phyloP scores from a whole-genome alignment of 805 yeast species.

The Tetrapisispora fleetii region DNA sequence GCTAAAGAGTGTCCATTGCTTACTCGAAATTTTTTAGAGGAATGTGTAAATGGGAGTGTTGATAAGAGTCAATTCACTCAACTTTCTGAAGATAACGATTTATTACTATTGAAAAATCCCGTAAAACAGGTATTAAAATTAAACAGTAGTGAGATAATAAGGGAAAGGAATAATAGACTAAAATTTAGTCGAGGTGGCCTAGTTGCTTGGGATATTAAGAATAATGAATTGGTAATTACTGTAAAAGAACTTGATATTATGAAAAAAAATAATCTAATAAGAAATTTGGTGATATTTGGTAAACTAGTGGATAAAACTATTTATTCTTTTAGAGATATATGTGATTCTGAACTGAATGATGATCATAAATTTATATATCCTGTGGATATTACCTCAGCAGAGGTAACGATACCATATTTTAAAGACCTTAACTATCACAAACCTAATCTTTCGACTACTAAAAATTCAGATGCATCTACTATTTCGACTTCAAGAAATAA shows the following conservation, averaged over 20 bases:
- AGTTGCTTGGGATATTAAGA: slow-evolving; percentile 39
- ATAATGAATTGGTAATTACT: slow-evolving; percentile 34
- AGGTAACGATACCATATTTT: slow-evolving; percentile 41
- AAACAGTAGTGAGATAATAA: background rate
- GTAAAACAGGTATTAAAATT: slow-evolving; percentile 6
- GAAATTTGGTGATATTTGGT: slow-evolving; percentile 35
- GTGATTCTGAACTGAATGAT: slow-evolving; percentile 36
- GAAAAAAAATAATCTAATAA: slow-evolving; percentile 22
- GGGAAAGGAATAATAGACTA: slow-evolving; percentile 44
- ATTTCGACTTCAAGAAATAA: background rate
- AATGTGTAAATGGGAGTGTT: slow-evolving; percentile 37
- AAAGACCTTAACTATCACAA: slow-evolving; percentile 25
- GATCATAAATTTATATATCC: slow-evolving; percentile 44
- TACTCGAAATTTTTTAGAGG: slow-evolving; percentile 38
- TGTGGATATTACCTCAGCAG: slow-evolving; percentile 32
- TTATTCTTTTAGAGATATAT: slow-evolving; percentile 41
- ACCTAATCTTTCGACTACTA: background rate
- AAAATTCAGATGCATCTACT: background rate
- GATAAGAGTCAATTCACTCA: slow-evolving; percentile 31
- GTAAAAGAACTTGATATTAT: slow-evolving; percentile 39
- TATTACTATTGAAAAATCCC: background rate
- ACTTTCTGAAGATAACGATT: background rate
- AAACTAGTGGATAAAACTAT: slow-evolving; percentile 47
- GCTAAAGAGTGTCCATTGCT: slow-evolving; percentile 55
- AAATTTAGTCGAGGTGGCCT: slow-evolving; percentile 44